These are phyloP conservation scores for Wallacemonas sp. DNA, from an alignment of 208 protist species.

Conservation along the genomic window DNA sequence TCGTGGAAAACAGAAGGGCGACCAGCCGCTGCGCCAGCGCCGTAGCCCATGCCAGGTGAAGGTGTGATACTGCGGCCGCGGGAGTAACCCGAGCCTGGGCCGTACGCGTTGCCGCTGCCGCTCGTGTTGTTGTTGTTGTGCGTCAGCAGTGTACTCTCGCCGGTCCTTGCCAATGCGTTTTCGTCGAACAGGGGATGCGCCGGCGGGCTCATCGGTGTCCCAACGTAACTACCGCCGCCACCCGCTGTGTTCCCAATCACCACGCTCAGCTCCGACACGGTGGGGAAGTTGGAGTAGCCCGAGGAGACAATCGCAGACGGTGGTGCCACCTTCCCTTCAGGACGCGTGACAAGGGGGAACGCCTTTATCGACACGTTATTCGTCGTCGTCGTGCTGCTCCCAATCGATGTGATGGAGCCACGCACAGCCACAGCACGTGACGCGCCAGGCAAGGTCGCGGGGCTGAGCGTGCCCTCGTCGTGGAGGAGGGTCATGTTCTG, in stretches of 20 bases:
- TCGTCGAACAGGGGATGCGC: background rate
- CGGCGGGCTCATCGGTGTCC: constrained; percentile 2
- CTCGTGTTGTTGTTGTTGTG: constrained; percentile 15
- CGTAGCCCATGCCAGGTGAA: background rate
- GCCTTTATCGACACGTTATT: too few species aligned
- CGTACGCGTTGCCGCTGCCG: background rate
- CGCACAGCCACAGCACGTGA: background rate
- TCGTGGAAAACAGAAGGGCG: constrained; percentile 19
- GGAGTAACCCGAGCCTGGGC: background rate
- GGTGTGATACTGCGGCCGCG: constrained; percentile 8
- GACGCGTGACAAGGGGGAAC: too few species aligned
- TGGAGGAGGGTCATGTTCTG: background rate
- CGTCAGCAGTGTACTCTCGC: too few species aligned
- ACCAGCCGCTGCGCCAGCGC: too few species aligned
- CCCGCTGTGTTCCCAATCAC: too few species aligned
- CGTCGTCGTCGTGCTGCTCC: too few species aligned
- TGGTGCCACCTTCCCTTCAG: too few species aligned
- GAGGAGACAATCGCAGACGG: background rate
- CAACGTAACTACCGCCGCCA: too few species aligned
- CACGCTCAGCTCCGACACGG: background rate
- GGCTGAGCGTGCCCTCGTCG: constrained; percentile 10
- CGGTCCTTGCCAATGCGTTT: too few species aligned
- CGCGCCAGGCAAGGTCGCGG: constrained; percentile 6
- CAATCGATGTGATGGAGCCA: background rate
- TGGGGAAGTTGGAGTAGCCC: background rate